A percentile compares a stretch with the other conserved stretches of the same genome.
Evolutionary conservation across 1,284 basidiomycete species (phyloP).

Genomic region (Mycosarcoma maydis): DNA sequence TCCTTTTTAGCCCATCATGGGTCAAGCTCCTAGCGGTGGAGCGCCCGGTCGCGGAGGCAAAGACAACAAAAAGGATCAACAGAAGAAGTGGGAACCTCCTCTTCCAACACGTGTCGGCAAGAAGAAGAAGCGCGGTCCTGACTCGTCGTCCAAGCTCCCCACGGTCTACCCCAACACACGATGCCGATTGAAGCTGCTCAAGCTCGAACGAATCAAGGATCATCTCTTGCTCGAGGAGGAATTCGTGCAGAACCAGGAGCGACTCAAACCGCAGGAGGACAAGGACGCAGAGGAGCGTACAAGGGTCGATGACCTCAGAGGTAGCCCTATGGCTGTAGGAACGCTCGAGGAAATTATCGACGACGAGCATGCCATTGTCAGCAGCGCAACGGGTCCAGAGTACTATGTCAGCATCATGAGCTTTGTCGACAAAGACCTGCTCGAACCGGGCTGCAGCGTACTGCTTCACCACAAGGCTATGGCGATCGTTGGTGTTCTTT

Average conservation of each 20-base stretch:
- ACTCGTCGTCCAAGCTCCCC: slow-evolving; percentile 89
- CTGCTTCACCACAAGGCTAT: slow-evolving; percentile 96
- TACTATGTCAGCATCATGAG: slow-evolving; percentile 99
- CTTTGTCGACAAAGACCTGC: slow-evolving; percentile 97
- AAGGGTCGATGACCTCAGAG: slow-evolving; percentile 92
- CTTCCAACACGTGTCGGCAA: slow-evolving; percentile 96
- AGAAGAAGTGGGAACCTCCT: slow-evolving; percentile 98
- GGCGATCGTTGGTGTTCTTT: slow-evolving; percentile 91
- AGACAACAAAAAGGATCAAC: slow-evolving; percentile 70
- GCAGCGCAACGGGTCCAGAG: slow-evolving; percentile 92
- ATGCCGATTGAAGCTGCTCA: slow-evolving; percentile 93
- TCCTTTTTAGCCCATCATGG: slow-evolving; percentile 29
- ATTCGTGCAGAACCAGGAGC: slow-evolving; percentile 93
- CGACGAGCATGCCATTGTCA: slow-evolving; percentile 99
- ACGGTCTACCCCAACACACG: slow-evolving; percentile 93
- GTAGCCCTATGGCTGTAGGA: slow-evolving; percentile 95
- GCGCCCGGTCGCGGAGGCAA: slow-evolving; percentile 58
- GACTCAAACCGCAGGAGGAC: slow-evolving; percentile 76
- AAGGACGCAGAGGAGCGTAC: slow-evolving; percentile 95
- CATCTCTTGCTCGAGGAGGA: slow-evolving; percentile 97
- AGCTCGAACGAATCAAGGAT: slow-evolving; percentile 97
- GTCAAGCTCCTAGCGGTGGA: slow-evolving; percentile 59
- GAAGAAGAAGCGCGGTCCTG: slow-evolving; percentile 89
- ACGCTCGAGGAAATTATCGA: slow-evolving; percentile 99
- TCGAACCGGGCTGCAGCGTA: slow-evolving; percentile 96